Evolutionary conservation across 768 basidiomycete species (phyloP), one percentile per base, ranked within the genome.

Genomic region (Rhodotorula paludigena): DNA sequence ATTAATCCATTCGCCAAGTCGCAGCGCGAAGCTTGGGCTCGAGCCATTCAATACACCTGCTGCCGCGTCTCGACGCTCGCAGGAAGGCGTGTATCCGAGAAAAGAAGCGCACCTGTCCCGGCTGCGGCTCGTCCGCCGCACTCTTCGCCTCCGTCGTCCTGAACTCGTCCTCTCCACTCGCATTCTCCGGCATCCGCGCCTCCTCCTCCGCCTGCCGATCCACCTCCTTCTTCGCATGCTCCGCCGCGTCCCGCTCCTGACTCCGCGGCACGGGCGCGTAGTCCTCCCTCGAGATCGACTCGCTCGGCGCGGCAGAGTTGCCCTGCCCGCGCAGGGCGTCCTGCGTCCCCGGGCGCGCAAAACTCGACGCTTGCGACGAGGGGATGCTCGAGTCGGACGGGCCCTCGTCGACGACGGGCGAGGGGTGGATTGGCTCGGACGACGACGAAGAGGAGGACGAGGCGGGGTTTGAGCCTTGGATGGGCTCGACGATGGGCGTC

Each of bases 271-370:
- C 64, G 1, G 64, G 64, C 12, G 64, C 64, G 25, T 60, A 36
- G 36, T 56, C 39, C 36, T 60, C 57, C 18, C 59, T 20, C 33
- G 64, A 52, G 33, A 65, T 35, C 3, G 23, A 7, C 32, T 11
- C 28, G 5, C 7, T 15, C 6, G 23, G 20, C 23, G 59, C 44
- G 2, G 47, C 42, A 18, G 65, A 66, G 33, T 61, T 66, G 21
- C 65, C 59, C 56, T 66, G 65, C 14, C 65, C 65, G 0, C 65
- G 51, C 4, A 66, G 52, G 1, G 65, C 59, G 54, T 66, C 65
- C 60, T 61, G 65, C 14, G 65, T 61, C 8, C 59, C 65, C 18
- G 65, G 47, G 3, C 65, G 52, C 5, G 14, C 25, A 20, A 38
- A 28, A 12, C 5, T 15, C 3, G 33, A 38, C 1, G 38, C 35